Percentiles rank a stretch among this genome's conserved stretches.
Evolutionary conservation across 129 eudicot genomes (phyloP).

Genomic region (Scalesia atractyloides): DNA sequence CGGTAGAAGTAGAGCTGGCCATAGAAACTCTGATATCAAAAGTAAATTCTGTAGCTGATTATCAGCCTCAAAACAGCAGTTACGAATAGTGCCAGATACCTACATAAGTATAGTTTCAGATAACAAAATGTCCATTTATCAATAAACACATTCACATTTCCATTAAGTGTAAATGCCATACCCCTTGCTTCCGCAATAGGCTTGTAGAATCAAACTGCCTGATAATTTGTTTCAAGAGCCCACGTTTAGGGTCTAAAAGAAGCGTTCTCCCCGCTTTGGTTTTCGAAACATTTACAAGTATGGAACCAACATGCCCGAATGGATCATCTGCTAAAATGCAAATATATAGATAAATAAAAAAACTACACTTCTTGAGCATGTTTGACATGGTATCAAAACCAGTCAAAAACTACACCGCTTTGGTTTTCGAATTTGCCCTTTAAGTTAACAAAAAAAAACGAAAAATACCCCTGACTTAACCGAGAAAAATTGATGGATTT

Average conservation of each 20-base stretch:
- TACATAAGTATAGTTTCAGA: constrained; percentile 22
- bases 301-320: constrained; percentile 92
- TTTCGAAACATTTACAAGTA: constrained; percentile 88
- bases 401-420: too few relatives aligned
- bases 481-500: too few relatives aligned
- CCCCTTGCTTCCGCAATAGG: constrained; percentile 84
- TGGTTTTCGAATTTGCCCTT: too few relatives aligned
- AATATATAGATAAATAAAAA: neutral
- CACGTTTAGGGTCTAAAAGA: constrained; percentile 79
- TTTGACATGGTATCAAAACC: constrained; percentile 1
- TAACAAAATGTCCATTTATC: constrained; percentile 1
- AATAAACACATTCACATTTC: neutral
- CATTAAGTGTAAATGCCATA: constrained; percentile 23
- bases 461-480: too few relatives aligned
- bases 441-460: too few relatives aligned
- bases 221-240: constrained; percentile 84
- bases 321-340: constrained; percentile 69
- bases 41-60: constrained; percentile 85
- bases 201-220: constrained; percentile 89
- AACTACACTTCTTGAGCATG: neutral
- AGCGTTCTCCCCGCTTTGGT: constrained; percentile 72
- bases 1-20: constrained; percentile 96
- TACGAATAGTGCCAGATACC: constrained; percentile 95
- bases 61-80: constrained; percentile 98
- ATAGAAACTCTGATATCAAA: constrained; percentile 81